phyloP scores from a whole-genome alignment of 1,139 yeast species.

The Pichia sp. region DNA sequence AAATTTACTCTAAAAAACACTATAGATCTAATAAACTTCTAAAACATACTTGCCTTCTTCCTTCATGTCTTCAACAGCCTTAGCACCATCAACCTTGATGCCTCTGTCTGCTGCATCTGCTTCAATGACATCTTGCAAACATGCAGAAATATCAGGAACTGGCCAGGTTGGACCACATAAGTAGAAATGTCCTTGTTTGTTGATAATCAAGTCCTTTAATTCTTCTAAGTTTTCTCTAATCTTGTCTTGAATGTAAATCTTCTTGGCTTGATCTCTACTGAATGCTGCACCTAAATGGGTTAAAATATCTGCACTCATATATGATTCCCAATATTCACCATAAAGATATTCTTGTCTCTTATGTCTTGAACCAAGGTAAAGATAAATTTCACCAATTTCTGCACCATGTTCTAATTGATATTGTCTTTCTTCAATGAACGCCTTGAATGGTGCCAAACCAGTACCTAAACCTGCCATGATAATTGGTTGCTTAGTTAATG shows the following conservation, averaged over 20 bases:
- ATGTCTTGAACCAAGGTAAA: conserved; percentile 93
- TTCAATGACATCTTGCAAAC: conserved; percentile 71
- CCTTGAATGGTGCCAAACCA: conserved; percentile 97
- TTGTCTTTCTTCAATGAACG: conserved; percentile 89
- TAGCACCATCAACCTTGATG: conserved; percentile 61
- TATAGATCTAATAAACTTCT: conserved; percentile 70
- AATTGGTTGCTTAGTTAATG: conserved; percentile 79
- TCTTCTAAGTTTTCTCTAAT: conserved; percentile 71
- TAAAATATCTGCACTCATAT: conserved; percentile 81
- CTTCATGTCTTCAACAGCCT: conserved; percentile 87
- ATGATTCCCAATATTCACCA: conserved; percentile 97
- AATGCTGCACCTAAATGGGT: conserved; percentile 98
- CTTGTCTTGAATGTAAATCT: conserved; percentile 91
- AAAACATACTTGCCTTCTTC: conserved; percentile 87
- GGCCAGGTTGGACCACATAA: conserved; percentile 99
- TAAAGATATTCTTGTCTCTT: conserved; percentile 91
- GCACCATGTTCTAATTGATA: conserved; percentile 89
- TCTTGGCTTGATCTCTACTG: conserved; percentile 94
- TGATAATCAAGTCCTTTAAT: conserved; percentile 72
- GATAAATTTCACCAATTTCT: conserved; percentile 82
- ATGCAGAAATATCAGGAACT: conserved; percentile 92
- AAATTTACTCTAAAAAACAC: neutral
- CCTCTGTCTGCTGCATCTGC: conserved; percentile 68
- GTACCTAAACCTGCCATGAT: conserved; percentile 98
- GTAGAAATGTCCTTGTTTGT: conserved; percentile 82